Evolutionary conservation across 768 basidiomycete genomes (phyloP).

Genomic region (Suillus cothurnatus): DNA sequence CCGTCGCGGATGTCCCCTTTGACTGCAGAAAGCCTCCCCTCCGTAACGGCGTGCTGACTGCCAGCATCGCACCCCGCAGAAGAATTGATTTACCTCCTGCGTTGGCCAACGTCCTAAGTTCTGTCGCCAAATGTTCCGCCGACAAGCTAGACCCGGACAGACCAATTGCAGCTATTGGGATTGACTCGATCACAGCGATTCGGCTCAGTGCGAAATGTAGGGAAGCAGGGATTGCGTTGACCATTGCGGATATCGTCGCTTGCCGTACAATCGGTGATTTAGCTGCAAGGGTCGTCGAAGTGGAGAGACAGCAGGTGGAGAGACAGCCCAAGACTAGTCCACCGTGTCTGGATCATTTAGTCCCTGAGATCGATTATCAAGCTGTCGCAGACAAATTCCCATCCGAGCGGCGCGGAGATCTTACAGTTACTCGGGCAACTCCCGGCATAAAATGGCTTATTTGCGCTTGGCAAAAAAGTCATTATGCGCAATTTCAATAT

Average conservation of each 20-base stretch:
- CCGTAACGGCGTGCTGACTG: not conserved
- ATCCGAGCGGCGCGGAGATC: conserved; percentile 10
- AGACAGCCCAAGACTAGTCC: not conserved
- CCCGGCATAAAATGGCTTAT: conserved; percentile 40
- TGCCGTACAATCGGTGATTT: conserved; percentile 39
- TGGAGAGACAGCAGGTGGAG: not conserved
- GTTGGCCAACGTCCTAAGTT: conserved; percentile 15
- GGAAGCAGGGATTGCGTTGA: conserved; percentile 35
- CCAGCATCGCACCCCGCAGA: conserved; percentile 1
- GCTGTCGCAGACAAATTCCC: conserved; percentile 21
- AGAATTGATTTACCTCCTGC: conserved; percentile 11
- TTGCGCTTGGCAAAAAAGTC: conserved; percentile 47
- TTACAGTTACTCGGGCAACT: conserved; percentile 25
- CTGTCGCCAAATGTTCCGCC: conserved; percentile 28
- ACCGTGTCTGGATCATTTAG: not conserved
- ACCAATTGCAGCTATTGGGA: conserved; percentile 42
- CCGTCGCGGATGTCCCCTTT: not conserved
- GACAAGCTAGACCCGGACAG: conserved; percentile 36
- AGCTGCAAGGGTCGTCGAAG: conserved; percentile 13
- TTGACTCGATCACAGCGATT: conserved; percentile 55
- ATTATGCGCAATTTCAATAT: conserved; percentile 44
- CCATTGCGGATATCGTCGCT: conserved; percentile 43
- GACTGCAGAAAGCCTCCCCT: not conserved
- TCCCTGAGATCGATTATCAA: conserved; percentile 17
- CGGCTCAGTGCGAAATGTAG: conserved; percentile 44